Percentiles rank a stretch among this genome's conserved stretches.
These are phyloP conservation scores for Trichoderma semiorbis DNA, from an alignment of 2,329 filamentous ascomycete genomes.

Conservation along the genomic window DNA sequence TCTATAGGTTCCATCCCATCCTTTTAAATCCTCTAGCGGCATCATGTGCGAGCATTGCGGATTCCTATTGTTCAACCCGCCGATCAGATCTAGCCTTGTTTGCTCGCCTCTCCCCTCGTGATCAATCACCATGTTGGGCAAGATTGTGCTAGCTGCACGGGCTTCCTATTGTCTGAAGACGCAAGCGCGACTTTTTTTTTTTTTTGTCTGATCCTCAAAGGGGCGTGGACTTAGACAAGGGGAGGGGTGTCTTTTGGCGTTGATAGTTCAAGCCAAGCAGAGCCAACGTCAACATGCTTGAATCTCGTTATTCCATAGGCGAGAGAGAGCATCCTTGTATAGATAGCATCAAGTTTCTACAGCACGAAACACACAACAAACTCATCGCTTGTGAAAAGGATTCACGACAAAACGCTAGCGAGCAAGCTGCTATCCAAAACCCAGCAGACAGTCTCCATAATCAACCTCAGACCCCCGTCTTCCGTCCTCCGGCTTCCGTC, in stretches of 20 bases:
- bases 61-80: slow-evolving; percentile 1
- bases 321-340: not conserved
- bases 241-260: not conserved
- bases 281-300: not conserved
- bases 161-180: slow-evolving; percentile 10
- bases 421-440: not conserved
- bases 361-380: not conserved
- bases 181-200: not conserved
- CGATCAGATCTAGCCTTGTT: slow-evolving; percentile 10
- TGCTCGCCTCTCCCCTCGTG: slow-evolving; percentile 4
- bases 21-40: not conserved
- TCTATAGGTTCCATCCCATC: not conserved
- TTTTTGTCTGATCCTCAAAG: not conserved
- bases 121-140: slow-evolving; percentile 10
- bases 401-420: not conserved
- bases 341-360: not conserved
- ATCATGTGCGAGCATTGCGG: not conserved
- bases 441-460: not conserved
- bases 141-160: not conserved
- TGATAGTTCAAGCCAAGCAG: not conserved
- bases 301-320: not conserved
- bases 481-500: not conserved
- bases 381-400: not conserved
- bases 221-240: not conserved
- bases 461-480: not conserved